Base-by-base conservation (phyloP, 192 early-diverging fungal species). In the Phlyctochytrium arcticum region DNA sequence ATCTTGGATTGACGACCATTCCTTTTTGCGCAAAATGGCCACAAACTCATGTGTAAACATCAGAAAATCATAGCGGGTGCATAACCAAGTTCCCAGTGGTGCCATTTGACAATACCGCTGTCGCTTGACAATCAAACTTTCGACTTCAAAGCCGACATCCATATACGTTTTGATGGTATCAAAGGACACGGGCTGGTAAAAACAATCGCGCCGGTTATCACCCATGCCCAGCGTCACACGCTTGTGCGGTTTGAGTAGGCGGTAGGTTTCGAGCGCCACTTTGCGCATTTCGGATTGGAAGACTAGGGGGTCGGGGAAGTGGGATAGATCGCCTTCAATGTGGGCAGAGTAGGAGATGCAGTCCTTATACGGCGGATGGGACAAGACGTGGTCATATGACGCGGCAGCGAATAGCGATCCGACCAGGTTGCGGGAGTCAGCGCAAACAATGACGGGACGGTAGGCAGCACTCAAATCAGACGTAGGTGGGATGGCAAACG, bases 41-140 rank as follows among this genome's bases (percentile, higher is more conserved):
- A 96, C 86, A 37, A 91, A 96, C 72, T 96, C 94, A 71, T 96
- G 94, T 8, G 92, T 92, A 60, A 96, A 94, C 75, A 92, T 90
- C 57, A 96, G 72, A 63, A 96, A 95, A 56, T 96, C 91, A 64
- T 88, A 94, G 65, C 89, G 87, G 10, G 88, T 89, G 68, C 89
- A 95, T 35, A 96, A 74, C 57, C 89, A 95, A 3, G 89, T 91
- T 0, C 94, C 94, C 36, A 94, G 68, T 0, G 90, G 91, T 73
- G 92, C 91, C 12, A 88, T 90, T 39, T 87, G 86, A 42, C 89
- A 92, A 60, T 93, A 92, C 8, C 93, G 73, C 71, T 94, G 93
- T 9, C 92, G 80, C 73, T 94, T 96, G 51, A 93, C 82, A 62
- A 96, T 75, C 81, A 94, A 57, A 72, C 95, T 93, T 50, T 96